phyloP scores from a whole-genome alignment of 495 filamentous ascomycete species.

The Podospora sp. region DNA sequence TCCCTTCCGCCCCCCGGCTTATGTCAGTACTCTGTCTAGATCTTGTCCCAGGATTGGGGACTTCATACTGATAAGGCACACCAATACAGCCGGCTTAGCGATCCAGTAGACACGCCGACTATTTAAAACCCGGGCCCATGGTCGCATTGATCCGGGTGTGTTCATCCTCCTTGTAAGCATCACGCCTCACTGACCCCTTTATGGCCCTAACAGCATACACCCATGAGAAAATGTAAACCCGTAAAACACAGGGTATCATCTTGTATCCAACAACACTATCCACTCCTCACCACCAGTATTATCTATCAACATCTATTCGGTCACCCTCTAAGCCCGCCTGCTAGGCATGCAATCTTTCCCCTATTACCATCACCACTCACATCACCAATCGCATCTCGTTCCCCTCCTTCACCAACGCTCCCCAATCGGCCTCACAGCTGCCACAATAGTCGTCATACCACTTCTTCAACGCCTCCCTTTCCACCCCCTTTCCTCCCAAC shows the following conservation, averaged over 20 bases:
- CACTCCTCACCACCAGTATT: not conserved
- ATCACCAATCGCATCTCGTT: constrained; percentile 1
- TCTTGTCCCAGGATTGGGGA: no score
- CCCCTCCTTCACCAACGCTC: constrained; percentile 31
- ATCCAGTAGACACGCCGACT: no score
- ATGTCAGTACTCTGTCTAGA: no score
- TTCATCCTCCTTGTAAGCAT: no score
- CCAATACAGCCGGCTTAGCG: no score
- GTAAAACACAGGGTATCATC: not conserved
- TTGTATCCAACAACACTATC: not conserved
- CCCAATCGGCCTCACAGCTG: constrained; percentile 67
- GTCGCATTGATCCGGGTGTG: no score
- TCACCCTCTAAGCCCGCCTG: not conserved
- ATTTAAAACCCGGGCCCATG: no score
- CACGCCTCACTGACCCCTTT: no score
- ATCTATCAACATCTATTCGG: not conserved
- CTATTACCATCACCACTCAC: not conserved
- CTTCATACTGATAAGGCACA: no score
- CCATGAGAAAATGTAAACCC: not conserved
- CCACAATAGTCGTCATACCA: constrained; percentile 76
- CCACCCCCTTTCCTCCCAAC: constrained; percentile 12
- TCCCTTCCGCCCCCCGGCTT: no score
- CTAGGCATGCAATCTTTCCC: not conserved
- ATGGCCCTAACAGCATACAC: no score
- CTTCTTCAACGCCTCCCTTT: constrained; percentile 54